These are phyloP conservation scores for Volutella citrinella DNA, from an alignment of 2,329 filamentous ascomycete species.

Conservation along the genomic window DNA sequence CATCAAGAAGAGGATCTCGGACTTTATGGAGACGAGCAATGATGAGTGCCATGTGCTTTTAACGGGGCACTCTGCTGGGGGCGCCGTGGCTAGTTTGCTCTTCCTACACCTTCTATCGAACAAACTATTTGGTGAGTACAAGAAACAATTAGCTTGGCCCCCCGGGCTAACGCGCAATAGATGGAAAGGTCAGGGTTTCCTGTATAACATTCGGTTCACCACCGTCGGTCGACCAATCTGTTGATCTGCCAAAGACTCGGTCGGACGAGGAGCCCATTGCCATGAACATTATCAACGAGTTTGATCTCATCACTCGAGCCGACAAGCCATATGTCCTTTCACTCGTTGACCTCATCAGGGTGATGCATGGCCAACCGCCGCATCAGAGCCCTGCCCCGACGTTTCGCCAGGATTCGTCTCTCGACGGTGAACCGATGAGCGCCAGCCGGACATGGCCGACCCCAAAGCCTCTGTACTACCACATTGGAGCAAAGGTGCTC, in stretches of 20 bases:
- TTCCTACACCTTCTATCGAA: slow-evolving; percentile 15
- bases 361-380: slow-evolving; percentile 6
- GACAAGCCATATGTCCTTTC: slow-evolving; percentile 20
- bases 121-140: slow-evolving; percentile 7
- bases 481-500: slow-evolving; percentile 15
- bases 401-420: background rate
- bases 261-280: slow-evolving; percentile 7
- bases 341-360: slow-evolving; percentile 13
- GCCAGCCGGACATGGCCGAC: slow-evolving; percentile 9
- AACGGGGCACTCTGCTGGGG: slow-evolving; percentile 22
- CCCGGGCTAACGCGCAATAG: too few species aligned
- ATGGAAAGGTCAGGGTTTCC: slow-evolving; percentile 10
- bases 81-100: slow-evolving; percentile 19
- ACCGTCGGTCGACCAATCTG: slow-evolving; percentile 12
- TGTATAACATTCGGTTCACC: slow-evolving; percentile 21
- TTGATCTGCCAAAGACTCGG: slow-evolving; percentile 9
- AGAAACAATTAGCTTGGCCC: background rate
- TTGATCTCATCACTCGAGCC: slow-evolving; percentile 20
- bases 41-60: slow-evolving; percentile 16
- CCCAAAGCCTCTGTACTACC: slow-evolving; percentile 15
- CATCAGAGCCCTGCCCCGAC: too few species aligned
- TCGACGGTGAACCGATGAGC: background rate
- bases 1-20: slow-evolving; percentile 7
- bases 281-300: slow-evolving; percentile 24
- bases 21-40: background rate